Base-by-base conservation (phyloP, 768 basidiomycete genomes). In the Suillus cothurnatus region DNA sequence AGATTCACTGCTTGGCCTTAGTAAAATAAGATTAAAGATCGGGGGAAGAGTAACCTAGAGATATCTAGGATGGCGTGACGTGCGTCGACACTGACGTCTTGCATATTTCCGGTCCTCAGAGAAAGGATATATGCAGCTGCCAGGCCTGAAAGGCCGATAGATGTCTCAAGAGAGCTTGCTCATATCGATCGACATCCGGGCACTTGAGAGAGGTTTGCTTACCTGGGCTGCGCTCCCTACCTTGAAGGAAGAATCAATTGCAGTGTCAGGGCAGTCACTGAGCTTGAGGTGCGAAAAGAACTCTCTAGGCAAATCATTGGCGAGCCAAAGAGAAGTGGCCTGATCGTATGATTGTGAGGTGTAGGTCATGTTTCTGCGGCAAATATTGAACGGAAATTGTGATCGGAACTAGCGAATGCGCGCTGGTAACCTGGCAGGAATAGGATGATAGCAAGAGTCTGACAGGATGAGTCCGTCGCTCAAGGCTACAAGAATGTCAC, bases 31-130 rank as follows among this genome's bases (percentile, higher is more conserved):
- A 19, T 58, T 4, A 38, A 17, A 17, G 26, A 38, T 19, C 1
- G 15, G 26, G 15, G 14, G 36, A 19, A 38, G 23, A 38, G 36
- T 36, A 12, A 75, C 82, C 68, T 53, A 85, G 86, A 82, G 69
- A 85, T 88, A 49, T 84, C 82, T 26, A 88, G 76, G 11, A 79
- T 79, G 6, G 87, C 86, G 72, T 89, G 86, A 28, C 86, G 76
- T 9, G 84, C 84, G 64, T 87, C 79, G 0, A 88, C 85, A 6
- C 72, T 68, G 1, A 88, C 86, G 19, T 78, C 74, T 70, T 86
- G 86, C 63, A 78, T 72, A 1, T 79, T 64, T 0, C 83, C 81
- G 1, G 85, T 84, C 50, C 82, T 74, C 21, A 87, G 72, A 26
- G 71, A 71, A 70, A 86, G 79, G 21, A 88, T 74, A 56, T 84